Evolutionary conservation across 129 eudicot genomes (phyloP).

Genomic region (Centrapalus pauciflorus): DNA sequence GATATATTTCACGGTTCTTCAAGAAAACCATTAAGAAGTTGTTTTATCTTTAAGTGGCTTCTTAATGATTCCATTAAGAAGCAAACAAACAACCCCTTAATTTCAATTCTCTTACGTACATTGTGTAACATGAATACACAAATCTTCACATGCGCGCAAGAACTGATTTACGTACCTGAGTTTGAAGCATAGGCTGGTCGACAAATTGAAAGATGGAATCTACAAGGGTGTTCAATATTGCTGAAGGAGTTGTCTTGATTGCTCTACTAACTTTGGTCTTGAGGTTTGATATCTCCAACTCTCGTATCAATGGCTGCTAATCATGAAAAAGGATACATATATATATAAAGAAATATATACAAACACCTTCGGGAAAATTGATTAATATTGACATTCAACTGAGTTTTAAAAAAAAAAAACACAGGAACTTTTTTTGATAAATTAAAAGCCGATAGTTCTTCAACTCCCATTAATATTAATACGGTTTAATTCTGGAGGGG

Average conservation of each 20-base stretch:
- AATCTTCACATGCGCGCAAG: background rate
- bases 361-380: too few relatives aligned
- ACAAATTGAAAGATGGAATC: slow-evolving; percentile 25
- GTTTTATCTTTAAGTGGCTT: too few relatives aligned
- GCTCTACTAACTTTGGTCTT: slow-evolving; percentile 7
- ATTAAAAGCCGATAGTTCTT: background rate
- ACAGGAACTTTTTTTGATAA: too few relatives aligned
- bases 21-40: too few relatives aligned
- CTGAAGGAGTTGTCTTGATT: slow-evolving; percentile 6
- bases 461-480: background rate
- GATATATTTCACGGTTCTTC: background rate
- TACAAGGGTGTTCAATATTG: slow-evolving; percentile 11
- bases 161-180: slow-evolving; percentile 20
- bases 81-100: too few relatives aligned
- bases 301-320: background rate
- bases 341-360: too few relatives aligned
- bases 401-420: too few relatives aligned
- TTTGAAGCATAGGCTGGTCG: slow-evolving; percentile 30
- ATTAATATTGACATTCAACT: too few relatives aligned
- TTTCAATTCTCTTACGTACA: too few relatives aligned
- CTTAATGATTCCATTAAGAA: too few relatives aligned
- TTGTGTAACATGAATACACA: background rate
- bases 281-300: background rate
- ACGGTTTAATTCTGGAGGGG: too few relatives aligned
- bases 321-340: background rate